Evolutionary conservation across 257 asterid species (phyloP), one percentile per base, ranked within the genome.

Genomic region (Agastache rugosa): DNA sequence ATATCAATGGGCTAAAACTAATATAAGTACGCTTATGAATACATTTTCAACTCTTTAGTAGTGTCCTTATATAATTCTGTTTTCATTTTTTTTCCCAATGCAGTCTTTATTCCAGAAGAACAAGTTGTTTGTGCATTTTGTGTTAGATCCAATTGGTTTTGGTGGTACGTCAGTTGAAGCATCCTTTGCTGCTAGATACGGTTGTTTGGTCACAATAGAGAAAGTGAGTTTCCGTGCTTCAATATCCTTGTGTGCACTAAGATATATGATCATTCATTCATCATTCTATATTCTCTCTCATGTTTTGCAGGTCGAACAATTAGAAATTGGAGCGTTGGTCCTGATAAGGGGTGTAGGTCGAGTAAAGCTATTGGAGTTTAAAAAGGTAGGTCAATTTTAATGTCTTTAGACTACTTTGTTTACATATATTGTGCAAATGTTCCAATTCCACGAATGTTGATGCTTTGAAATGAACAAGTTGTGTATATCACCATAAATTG

Each of bases 311-410:
- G 92, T 92, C 23, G 90, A 92, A 75, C 88, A 77, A 27, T 76
- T 87, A 76, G 90, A 85, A 63, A 81, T 90, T 65, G 97, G 96
- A 77, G 96, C 97, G 51, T 75, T 90, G 39, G 91, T 92, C 69
- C 82, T 80, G 31, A 87, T 88, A 76, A 88, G 96, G 80, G 96
- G 96, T 74, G 81, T 88, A 56, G 96, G 96, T 39, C 96, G 93
- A 51, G 96, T 90, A 34, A 82, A 88, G 74, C 56, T 92, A 56
- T 53, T 80, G 83, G 80, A 85, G 74, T 83, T 92, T 67, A 80
- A 70, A 74, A 92, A 88, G 89, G 97, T 81, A 61, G 74, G 80
- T 64, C 42, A 10, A 67, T 83, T 71, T 25, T 54, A 47, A 56
- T 37, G 56, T 64, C 60, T 56, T 50, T 29, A 14, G 45, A 59